A percentile compares a stretch with the other conserved stretches of the same genome.
These are phyloP conservation scores for Rosa persica DNA, from an alignment of 306 rosid genomes.

Conservation along the genomic window DNA sequence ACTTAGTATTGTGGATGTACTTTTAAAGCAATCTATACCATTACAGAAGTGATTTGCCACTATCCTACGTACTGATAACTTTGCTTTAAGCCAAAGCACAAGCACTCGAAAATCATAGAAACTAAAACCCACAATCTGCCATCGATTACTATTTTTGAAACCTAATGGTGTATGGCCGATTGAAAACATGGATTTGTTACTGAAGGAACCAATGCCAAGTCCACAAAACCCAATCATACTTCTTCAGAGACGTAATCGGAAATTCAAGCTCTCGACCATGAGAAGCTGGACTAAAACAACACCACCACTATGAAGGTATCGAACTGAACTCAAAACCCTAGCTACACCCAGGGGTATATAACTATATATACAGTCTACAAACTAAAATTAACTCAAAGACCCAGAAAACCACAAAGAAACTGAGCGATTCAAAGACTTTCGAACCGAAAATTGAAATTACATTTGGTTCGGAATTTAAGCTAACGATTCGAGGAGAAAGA, in stretches of 20 bases:
- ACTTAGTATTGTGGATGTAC: not conserved
- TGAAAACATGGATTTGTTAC: not conserved
- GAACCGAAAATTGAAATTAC: not conserved
- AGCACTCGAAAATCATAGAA: not conserved
- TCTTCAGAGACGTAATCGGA: not conserved
- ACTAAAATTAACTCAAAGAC: not conserved
- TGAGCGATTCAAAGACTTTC: not conserved
- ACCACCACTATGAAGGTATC: not conserved
- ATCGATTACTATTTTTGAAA: not conserved
- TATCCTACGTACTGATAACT: not conserved
- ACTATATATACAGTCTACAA: not conserved
- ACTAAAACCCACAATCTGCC: not conserved
- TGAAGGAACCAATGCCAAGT: not conserved
- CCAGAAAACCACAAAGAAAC: not conserved
- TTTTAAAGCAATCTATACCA: not conserved
- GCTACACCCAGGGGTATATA: not conserved
- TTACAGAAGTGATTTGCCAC: not conserved
- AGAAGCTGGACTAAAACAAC: not conserved
- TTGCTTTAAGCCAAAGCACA: not conserved
- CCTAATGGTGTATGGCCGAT: not conserved
- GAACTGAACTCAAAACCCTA: conserved; percentile 14
- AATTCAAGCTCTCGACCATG: not conserved
- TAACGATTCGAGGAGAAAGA: not conserved
- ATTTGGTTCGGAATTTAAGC: not conserved
- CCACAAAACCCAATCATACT: not conserved